Conservation (phyloP, 129 eudicot species). For the Ambrosia artemisiifolia region DNA sequence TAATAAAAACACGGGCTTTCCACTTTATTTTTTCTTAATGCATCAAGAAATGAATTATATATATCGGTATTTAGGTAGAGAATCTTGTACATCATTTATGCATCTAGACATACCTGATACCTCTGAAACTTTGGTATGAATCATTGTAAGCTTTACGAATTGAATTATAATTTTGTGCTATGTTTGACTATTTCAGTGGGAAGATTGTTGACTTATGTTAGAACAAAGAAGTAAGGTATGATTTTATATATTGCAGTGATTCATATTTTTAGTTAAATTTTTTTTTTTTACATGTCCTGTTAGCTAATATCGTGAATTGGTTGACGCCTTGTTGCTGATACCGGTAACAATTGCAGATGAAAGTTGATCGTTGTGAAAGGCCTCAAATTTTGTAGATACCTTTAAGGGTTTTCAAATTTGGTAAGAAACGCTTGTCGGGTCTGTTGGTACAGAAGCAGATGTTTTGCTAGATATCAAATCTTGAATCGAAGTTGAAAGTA, state of each 20-base stretch:
- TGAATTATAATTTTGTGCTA: neutral
- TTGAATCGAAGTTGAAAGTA: slow-evolving; percentile 13
- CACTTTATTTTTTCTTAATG: neutral
- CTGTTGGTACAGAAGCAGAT: slow-evolving; percentile 8
- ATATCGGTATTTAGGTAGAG: neutral
- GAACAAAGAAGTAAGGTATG: slow-evolving; percentile 18
- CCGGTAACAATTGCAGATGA: slow-evolving; percentile 16
- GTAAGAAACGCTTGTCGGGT: slow-evolving; percentile 27
- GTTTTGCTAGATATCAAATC: slow-evolving; percentile 12
- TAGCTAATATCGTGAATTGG: neutral
- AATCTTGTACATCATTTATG: neutral
- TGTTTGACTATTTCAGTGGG: slow-evolving; percentile 37
- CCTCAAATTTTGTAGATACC: slow-evolving; percentile 30
- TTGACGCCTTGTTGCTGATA: slow-evolving; percentile 15
- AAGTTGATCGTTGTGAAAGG: slow-evolving; percentile 17
- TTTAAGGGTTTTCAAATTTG: slow-evolving; percentile 22
- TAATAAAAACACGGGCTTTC: neutral
- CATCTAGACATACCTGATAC: neutral
- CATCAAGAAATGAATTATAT: neutral
- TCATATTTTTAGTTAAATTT: neutral
- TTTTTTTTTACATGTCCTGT: neutral
- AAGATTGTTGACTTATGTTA: slow-evolving; percentile 27
- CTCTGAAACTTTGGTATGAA: neutral
- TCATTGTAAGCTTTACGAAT: neutral
- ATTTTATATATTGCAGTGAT: slow-evolving; percentile 5